phyloP scores from a whole-genome alignment of 1,139 yeast species.

The Candida sanyaensis region DNA sequence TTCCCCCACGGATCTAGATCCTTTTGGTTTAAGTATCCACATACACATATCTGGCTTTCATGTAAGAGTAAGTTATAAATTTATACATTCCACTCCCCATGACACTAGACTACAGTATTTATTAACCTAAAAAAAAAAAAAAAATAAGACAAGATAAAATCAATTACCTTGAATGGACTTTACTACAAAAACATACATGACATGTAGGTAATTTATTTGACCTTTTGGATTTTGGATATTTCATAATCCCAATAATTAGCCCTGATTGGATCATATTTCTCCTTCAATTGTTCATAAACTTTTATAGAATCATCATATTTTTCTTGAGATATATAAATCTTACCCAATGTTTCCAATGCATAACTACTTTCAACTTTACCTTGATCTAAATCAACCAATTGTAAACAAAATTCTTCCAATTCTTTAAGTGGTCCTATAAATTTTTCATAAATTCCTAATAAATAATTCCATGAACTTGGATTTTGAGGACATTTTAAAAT shows the following conservation, averaged over 20 bases:
- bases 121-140: no score
- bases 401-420: slow-evolving; percentile 45
- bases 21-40: no score
- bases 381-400: slow-evolving; percentile 36
- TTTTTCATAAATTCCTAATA: slow-evolving; percentile 58
- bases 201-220: no score
- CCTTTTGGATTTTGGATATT: slow-evolving; percentile 12
- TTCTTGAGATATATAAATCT: slow-evolving; percentile 37
- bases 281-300: slow-evolving; percentile 51
- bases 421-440: slow-evolving; percentile 28
- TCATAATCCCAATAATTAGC: slow-evolving; percentile 60
- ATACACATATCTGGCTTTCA: background rate
- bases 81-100: no score
- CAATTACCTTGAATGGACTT: no score
- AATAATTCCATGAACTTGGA: slow-evolving; percentile 86
- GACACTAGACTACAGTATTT: no score
- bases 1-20: no score
- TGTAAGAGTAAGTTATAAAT: background rate
- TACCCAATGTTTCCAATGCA: slow-evolving; percentile 69
- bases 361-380: slow-evolving; percentile 49
- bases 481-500: slow-evolving; percentile 75
- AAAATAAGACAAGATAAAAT: no score
- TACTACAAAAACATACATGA: no score
- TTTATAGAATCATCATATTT: slow-evolving; percentile 33
- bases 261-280: slow-evolving; percentile 67